Percentiles rank a stretch among this genome's conserved stretches.
phyloP scores from a whole-genome alignment of 208 protist genomes.

The Leishmania lainsoni region DNA sequence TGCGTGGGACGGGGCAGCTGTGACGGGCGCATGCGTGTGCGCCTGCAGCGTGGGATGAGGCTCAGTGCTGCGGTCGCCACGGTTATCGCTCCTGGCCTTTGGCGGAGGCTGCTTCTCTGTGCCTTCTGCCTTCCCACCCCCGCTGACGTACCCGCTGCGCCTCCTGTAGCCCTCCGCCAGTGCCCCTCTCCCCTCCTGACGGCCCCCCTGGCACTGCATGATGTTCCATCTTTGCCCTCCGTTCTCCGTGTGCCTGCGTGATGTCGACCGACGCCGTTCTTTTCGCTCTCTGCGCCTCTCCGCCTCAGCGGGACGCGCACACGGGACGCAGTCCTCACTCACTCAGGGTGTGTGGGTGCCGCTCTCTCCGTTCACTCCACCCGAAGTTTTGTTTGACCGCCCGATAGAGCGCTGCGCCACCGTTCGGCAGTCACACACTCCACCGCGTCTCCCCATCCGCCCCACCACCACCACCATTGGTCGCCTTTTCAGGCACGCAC shows the following conservation, averaged over 20 bases:
- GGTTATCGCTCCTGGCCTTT: background rate
- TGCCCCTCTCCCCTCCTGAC: background rate
- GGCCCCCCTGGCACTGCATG: background rate
- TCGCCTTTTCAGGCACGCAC: too few relatives aligned
- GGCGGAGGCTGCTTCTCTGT: background rate
- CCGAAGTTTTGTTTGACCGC: too few relatives aligned
- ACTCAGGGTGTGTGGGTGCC: background rate
- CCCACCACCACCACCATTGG: background rate
- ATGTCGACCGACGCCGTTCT: background rate
- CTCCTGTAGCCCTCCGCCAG: background rate
- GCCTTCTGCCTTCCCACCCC: background rate
- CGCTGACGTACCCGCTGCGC: too few relatives aligned
- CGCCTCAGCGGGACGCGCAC: too few relatives aligned
- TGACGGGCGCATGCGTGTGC: conserved; percentile 10
- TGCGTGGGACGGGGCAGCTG: conserved; percentile 31
- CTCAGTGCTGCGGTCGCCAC: background rate
- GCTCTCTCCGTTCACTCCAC: too few relatives aligned
- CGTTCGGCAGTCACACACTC: too few relatives aligned
- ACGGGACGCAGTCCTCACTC: background rate
- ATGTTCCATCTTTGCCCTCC: background rate
- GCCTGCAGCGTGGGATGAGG: background rate
- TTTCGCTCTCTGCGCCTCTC: background rate
- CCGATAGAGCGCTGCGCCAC: too few relatives aligned
- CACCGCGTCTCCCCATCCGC: too few relatives aligned
- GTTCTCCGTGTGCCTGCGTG: background rate